Base-by-base conservation (phyloP, 306 rosid species). In the Purshia tridentata region DNA sequence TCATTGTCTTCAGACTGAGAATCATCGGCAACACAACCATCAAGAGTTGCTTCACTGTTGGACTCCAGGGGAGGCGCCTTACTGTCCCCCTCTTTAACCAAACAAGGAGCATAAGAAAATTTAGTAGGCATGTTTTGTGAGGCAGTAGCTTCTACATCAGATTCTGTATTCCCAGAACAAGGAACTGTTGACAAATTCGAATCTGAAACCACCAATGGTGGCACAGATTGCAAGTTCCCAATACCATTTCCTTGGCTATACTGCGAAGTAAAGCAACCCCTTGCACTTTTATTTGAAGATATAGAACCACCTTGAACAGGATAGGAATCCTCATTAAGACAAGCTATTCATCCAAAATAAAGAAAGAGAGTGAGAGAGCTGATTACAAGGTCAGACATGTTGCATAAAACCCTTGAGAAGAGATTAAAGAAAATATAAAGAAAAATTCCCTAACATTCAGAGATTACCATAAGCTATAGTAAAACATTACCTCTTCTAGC, bases 1-100 rank as follows among this genome's bases (percentile, higher is more conserved):
- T 89, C 97, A 80, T 76, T 83, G 68, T 86, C 94, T 74, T 91
- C 98, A 50, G 98, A 86, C 77, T 89, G 86, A 75, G 96, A 94
- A 83, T 94, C 97, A 81, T 87, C 74, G 48, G 97, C 96, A 75
- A 88, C 82, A 77, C 82, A 84, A 78, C 80, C 82, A 44, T 85
- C 88, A 74, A 86, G 72, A 81, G 78, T 76, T 66, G 57, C 70
- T 77, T 82, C 92, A 76, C 69, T 63, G 60, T 73, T 74, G 60
- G 86, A 51, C 79, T 85, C 83, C 48, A 64, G 47, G 22, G 75
- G 75, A 53, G 83, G 81, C 75, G 76, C 81, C 83, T 78, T 85
- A 70, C 64, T 78, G 55, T 77, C 83, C 79, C 72, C 78, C 80
- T 83, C 90, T 41, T 85, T 81, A 66, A 67, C 81, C 81, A 50